phyloP scores from a whole-genome alignment of 352 stramenopile genomes.

The Phytophthora capsici region DNA sequence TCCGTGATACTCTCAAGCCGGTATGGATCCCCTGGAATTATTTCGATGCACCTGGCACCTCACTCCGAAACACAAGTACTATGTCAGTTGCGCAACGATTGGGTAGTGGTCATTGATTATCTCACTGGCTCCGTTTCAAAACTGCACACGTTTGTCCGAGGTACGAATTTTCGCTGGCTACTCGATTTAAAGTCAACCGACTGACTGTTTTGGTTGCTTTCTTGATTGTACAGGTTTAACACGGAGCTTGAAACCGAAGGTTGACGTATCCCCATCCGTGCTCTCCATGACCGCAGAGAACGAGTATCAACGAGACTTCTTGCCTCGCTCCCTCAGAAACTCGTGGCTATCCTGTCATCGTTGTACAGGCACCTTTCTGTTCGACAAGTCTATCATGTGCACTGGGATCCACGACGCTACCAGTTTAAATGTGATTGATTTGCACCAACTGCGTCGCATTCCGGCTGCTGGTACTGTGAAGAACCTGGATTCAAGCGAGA shows the following conservation, averaged over 20 bases:
- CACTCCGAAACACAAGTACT: slow-evolving; percentile 51
- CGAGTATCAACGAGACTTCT: slow-evolving; percentile 26
- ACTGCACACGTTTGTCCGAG: slow-evolving; percentile 63
- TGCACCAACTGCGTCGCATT: slow-evolving; percentile 44
- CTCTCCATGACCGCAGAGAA: slow-evolving; percentile 30
- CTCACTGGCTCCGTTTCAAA: slow-evolving; percentile 46
- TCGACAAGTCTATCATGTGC: slow-evolving; percentile 61
- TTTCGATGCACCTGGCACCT: slow-evolving; percentile 50
- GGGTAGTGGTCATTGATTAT: slow-evolving; percentile 67
- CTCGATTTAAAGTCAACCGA: not conserved
- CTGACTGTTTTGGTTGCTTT: not conserved
- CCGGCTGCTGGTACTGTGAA: not conserved
- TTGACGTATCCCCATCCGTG: slow-evolving; percentile 38
- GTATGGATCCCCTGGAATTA: slow-evolving; percentile 39
- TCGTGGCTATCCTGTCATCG: slow-evolving; percentile 68
- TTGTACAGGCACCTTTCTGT: slow-evolving; percentile 50
- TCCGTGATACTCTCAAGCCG: slow-evolving; percentile 37
- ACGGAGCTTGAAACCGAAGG: slow-evolving; percentile 26
- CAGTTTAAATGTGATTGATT: slow-evolving; percentile 58
- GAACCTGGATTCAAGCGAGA: slow-evolving; percentile 1
- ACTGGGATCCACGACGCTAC: slow-evolving; percentile 46
- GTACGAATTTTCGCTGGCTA: slow-evolving; percentile 22
- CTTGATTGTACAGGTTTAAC: slow-evolving; percentile 13
- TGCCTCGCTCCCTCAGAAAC: slow-evolving; percentile 34
- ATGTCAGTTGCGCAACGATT: slow-evolving; percentile 77